Evolutionary conservation across 2,329 filamentous ascomycete genomes (phyloP), one percentile per base, ranked within the genome.

Genomic region (Ceratocystis alfenasii): DNA sequence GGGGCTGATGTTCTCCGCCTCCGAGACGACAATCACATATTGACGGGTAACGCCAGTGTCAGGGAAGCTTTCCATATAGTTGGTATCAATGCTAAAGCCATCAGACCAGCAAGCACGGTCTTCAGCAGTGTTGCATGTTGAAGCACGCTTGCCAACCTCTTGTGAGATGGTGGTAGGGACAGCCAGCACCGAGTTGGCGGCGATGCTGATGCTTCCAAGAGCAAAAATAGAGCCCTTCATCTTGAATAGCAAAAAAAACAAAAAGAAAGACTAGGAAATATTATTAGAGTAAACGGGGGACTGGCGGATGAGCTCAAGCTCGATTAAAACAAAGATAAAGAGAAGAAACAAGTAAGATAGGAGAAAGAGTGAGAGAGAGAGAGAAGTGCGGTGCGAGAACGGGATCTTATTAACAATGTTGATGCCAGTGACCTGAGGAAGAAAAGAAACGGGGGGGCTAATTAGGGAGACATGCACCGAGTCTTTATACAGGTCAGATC

Each of bases 21-120:
- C 68, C 1, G 64, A 67, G 20, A 71, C 61, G 2, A 68, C 65
- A 20, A 70, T 50, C 2, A 65, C 53, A 25, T 71, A 71, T 68
- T 70, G 10, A 7, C 36, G 65, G 46, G 69, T 70, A n/a, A 66
- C 65, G 1, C 69, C 69, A 5, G 70, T 75, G 55, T 72, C 73
- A 0, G 74, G 75, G 46, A 74, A 74, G 57, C 70, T 72, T 25
- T 73, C 71, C 12, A 72, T 71, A 20, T 73, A 69, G 5, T 69
- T 66, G 1, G 69, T 69, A 25, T 69, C 68, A 55, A 77, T 75
- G 57, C 67, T 65, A 50, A 75, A 77, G 67, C 70, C 69, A n/a
- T 69, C 61, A 2, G 64, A 66, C 70, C 70, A 71, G 61, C 70
- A 71, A 7, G 65, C 64, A 55, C 70, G 69, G 66, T 71, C 71